Conservation (phyloP, 495 filamentous ascomycete genomes). For the Hypoxylon intermedium region DNA sequence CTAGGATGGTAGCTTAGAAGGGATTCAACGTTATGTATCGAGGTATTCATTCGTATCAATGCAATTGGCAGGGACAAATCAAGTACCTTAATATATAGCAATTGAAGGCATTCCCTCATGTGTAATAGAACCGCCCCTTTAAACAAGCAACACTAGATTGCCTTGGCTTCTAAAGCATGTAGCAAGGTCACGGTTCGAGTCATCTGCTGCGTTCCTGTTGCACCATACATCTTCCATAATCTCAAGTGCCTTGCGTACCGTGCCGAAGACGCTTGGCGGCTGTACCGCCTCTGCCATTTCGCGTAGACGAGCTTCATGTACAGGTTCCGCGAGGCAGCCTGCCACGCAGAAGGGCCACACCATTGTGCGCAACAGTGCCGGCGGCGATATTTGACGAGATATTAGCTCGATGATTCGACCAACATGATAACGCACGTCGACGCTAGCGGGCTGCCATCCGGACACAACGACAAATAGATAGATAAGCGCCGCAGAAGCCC, state of each 20-base stretch:
- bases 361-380: slow-evolving; percentile 49
- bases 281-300: slow-evolving; percentile 48
- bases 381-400: slow-evolving; percentile 9
- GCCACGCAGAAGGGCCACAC: slow-evolving; percentile 61
- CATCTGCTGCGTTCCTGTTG: slow-evolving; percentile 41
- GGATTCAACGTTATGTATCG: slow-evolving; percentile 9
- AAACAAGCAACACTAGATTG: slow-evolving; percentile 51
- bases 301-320: slow-evolving; percentile 52
- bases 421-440: slow-evolving; percentile 50
- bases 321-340: slow-evolving; percentile 57
- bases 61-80: not conserved
- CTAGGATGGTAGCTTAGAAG: slow-evolving; percentile 8
- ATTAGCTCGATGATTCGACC: slow-evolving; percentile 45
- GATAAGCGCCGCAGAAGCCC: slow-evolving; percentile 57
- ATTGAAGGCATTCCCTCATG: not conserved
- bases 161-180: slow-evolving; percentile 48
- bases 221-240: slow-evolving; percentile 62
- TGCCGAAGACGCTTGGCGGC: slow-evolving; percentile 53
- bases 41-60: not conserved
- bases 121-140: slow-evolving; percentile 2
- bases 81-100: not conserved
- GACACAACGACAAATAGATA: slow-evolving; percentile 59
- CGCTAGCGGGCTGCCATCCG: slow-evolving; percentile 59
- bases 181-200: slow-evolving; percentile 48
- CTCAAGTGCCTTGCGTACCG: slow-evolving; percentile 54